Base-by-base conservation (phyloP, 345 rosid species). In the Arabis hirsuta region DNA sequence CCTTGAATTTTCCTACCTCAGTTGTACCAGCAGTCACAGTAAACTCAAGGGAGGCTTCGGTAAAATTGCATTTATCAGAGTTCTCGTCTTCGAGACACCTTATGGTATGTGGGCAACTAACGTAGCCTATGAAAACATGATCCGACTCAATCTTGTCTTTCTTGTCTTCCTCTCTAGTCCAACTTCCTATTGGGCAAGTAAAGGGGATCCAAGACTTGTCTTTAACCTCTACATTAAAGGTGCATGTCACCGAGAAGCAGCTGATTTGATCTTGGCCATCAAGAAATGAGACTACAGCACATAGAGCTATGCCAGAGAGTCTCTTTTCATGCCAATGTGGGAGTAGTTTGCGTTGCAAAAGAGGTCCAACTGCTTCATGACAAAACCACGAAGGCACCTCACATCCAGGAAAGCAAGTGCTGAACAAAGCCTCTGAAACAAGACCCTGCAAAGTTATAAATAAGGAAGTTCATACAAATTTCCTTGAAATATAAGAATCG, bases 291-390 rank as follows among this genome's bases (percentile, higher is more conserved):
- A 61, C 75, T 12, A 52, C 54, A 27, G 61, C 61, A 51, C 75
- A 71, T 5, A 71, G 16, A 42, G 68, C 75, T 11, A 71, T 71
- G 0, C 75, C 62, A 0, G 14, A 27, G 41, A 71, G 36, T 45
- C 32, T 50, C 42, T 71, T 71, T 22, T 51, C 61, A 71, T 61
- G 45, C 75, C 75, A 71, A 47, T 71, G 68, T 16, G 75, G 75
- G 12, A 29, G 68, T 13, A 60, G 61, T 13, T 51, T 41, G 3
- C 12, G 22, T 19, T 52, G 11, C 29, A 71, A 41, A 34, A 9
- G 1, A 6, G 75, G 61, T 61, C 68, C 75, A 26, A 71, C 61
- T 52, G 32, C 7, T 5, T 50, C 44, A 29, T 60, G 29, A 26
- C 24, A 41, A 39, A 71, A 68, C 73, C 73, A 68, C 39, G 73